Evolutionary conservation across 1,139 yeast genomes (phyloP).

Genomic region (Insectozyma bohioensis): DNA sequence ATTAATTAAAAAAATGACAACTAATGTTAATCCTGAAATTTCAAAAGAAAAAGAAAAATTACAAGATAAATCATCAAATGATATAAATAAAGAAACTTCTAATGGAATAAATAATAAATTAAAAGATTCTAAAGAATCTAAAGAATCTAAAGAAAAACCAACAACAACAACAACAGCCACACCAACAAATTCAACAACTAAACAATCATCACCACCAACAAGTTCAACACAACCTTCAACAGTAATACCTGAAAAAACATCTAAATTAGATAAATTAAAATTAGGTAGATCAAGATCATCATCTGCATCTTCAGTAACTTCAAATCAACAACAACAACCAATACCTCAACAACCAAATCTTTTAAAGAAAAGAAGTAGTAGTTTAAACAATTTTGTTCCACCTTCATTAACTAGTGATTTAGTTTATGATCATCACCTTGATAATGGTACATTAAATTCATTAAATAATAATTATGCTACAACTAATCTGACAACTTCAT

Average conservation of each 20-base stretch:
- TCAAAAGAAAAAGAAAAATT: slow-evolving; percentile 11
- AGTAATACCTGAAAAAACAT: slow-evolving; percentile 11
- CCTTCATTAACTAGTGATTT: slow-evolving; percentile 14
- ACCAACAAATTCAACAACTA: slow-evolving; percentile 3
- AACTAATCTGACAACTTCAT: slow-evolving; percentile 11
- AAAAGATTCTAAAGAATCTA: slow-evolving; percentile 1
- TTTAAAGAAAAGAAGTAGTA: slow-evolving; percentile 12
- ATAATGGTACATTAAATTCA: slow-evolving; percentile 7
- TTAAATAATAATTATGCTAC: slow-evolving; percentile 16
- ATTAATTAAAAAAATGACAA: slow-evolving; percentile 41
- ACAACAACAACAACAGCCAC: slow-evolving; percentile 4
- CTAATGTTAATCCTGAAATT: slow-evolving; percentile 12
- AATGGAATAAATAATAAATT: neutral
- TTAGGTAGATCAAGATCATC: slow-evolving; percentile 33
- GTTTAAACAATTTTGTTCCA: slow-evolving; percentile 13
- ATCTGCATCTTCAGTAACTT: slow-evolving; percentile 22
- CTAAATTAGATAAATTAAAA: slow-evolving; percentile 26
- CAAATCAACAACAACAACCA: slow-evolving; percentile 2
- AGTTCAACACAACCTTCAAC: neutral
- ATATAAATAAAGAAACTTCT: neutral
- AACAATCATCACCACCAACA: slow-evolving; percentile 2
- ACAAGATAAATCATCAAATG: neutral
- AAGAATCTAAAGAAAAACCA: slow-evolving; percentile 2
- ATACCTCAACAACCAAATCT: slow-evolving; percentile 18
- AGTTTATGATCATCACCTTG: slow-evolving; percentile 13